Conservation (phyloP, 2,329 filamentous ascomycete species). For the Penicillium sp. region DNA sequence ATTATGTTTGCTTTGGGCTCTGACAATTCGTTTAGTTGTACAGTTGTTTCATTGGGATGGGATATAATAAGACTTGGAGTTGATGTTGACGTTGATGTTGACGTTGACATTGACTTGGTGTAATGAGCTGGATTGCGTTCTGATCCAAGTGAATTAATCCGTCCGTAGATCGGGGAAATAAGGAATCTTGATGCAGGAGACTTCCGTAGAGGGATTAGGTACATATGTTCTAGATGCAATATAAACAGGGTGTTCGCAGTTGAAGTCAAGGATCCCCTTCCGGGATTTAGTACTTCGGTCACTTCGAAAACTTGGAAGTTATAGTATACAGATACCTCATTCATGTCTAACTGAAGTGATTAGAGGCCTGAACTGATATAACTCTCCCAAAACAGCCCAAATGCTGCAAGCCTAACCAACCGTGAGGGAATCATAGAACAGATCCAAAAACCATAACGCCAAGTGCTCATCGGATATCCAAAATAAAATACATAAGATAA, state of each 20-base stretch:
- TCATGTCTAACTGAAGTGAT: conserved; percentile 3
- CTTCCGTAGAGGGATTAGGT: conserved; percentile 6
- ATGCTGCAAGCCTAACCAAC: conserved; percentile 10
- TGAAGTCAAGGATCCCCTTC: conserved; percentile 9
- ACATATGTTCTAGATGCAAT: conserved; percentile 6
- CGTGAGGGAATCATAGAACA: conserved; percentile 20
- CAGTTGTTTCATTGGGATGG: background rate
- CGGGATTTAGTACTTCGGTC: conserved; percentile 3
- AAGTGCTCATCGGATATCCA: conserved; percentile 8
- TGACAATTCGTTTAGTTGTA: background rate
- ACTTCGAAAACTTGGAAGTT: background rate
- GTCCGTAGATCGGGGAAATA: conserved; percentile 14
- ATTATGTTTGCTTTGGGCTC: background rate
- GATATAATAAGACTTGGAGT: background rate
- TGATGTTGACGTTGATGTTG: background rate
- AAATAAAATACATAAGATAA: conserved; percentile 8
- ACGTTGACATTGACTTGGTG: too few relatives aligned
- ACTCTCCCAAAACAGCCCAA: conserved; percentile 7
- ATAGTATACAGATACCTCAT: background rate
- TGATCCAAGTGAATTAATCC: background rate
- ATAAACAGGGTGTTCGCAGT: conserved; percentile 11
- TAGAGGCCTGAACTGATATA: background rate
- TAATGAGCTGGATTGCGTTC: background rate
- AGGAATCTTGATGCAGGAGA: conserved; percentile 10
- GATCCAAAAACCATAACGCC: conserved; percentile 16